Conservation (phyloP, 2,329 filamentous ascomycete species). For the Ophiostoma fasciatum region DNA sequence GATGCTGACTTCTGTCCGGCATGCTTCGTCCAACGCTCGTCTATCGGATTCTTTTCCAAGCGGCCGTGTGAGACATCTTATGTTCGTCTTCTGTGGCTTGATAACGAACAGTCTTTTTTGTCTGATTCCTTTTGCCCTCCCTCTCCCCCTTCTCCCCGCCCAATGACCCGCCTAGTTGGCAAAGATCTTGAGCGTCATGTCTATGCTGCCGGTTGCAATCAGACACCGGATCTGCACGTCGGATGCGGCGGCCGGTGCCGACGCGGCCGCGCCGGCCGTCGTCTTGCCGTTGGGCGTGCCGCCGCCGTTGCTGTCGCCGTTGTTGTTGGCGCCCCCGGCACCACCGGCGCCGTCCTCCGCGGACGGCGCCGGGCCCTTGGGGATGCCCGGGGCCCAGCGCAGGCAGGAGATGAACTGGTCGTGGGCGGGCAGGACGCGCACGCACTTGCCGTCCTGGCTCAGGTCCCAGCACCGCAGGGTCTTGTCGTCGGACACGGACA, state of each 20-base stretch:
- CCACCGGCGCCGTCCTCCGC: constrained; percentile 15
- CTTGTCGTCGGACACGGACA: constrained; percentile 81
- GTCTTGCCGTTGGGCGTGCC: constrained; percentile 18
- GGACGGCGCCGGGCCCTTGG: constrained; percentile 45
- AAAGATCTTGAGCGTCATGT: constrained; percentile 66
- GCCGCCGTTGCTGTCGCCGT: constrained; percentile 18
- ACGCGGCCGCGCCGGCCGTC: not conserved
- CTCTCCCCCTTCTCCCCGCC: not conserved
- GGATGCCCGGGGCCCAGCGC: constrained; percentile 68
- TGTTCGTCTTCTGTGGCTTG: constrained; percentile 1
- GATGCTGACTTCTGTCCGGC: too few relatives aligned
- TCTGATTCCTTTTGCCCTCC: not conserved
- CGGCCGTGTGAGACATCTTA: constrained; percentile 1
- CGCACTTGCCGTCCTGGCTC: constrained; percentile 75
- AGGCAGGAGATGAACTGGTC: constrained; percentile 76
- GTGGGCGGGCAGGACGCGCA: constrained; percentile 66
- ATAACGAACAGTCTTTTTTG: too few relatives aligned
- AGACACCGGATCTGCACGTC: constrained; percentile 64
- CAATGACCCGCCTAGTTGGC: too few relatives aligned
- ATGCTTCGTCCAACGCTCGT: too few relatives aligned
- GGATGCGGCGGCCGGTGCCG: not conserved
- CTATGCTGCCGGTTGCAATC: constrained; percentile 76
- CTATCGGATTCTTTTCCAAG: constrained; percentile 1
- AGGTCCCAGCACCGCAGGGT: constrained; percentile 90
- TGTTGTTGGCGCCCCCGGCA: constrained; percentile 8